A percentile compares a stretch with the other conserved stretches of the same genome.
Evolutionary conservation across 805 yeast genomes (phyloP).

Genomic region (Schizosaccharomyces cryophilus): DNA sequence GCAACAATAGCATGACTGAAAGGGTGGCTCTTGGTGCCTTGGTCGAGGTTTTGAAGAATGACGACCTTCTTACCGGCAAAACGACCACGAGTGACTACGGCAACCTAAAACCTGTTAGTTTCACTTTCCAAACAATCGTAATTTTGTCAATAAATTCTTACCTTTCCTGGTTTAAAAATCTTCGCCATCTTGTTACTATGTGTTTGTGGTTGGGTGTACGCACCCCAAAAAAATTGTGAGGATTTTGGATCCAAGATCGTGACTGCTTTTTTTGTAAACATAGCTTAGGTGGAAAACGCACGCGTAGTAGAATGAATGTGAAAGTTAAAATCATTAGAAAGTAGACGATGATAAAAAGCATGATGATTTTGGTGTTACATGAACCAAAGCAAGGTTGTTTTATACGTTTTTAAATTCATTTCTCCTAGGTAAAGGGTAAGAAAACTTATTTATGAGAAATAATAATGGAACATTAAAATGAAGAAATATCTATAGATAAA

Average conservation of each 20-base stretch:
- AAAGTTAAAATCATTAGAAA: too few species aligned
- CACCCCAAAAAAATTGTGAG: not conserved
- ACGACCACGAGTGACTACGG: slow-evolving; percentile 98
- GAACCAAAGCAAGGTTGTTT: too few species aligned
- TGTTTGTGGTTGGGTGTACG: not conserved
- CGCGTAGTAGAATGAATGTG: too few species aligned
- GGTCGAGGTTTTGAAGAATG: slow-evolving; percentile 93
- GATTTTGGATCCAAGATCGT: not conserved
- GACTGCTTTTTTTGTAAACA: not conserved
- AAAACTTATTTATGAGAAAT: too few species aligned
- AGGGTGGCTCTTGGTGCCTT: slow-evolving; percentile 95
- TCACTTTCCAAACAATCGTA: not conserved
- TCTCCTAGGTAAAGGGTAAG: too few species aligned
- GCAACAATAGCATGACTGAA: slow-evolving; percentile 99
- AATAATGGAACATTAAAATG: too few species aligned
- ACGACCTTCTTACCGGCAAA: slow-evolving; percentile 99
- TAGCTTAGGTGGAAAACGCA: too few species aligned
- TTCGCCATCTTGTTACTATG: slow-evolving; percentile 2
- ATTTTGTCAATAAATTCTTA: not conserved
- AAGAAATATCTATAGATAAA: too few species aligned
- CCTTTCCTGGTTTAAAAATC: slow-evolving; percentile 4
- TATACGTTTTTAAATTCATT: too few species aligned
- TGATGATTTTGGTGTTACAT: too few species aligned
- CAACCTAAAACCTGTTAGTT: slow-evolving; percentile 18
- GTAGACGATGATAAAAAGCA: too few species aligned